Conservation (phyloP, 2,329 filamentous ascomycete species). For the Aspergillus sergii region DNA sequence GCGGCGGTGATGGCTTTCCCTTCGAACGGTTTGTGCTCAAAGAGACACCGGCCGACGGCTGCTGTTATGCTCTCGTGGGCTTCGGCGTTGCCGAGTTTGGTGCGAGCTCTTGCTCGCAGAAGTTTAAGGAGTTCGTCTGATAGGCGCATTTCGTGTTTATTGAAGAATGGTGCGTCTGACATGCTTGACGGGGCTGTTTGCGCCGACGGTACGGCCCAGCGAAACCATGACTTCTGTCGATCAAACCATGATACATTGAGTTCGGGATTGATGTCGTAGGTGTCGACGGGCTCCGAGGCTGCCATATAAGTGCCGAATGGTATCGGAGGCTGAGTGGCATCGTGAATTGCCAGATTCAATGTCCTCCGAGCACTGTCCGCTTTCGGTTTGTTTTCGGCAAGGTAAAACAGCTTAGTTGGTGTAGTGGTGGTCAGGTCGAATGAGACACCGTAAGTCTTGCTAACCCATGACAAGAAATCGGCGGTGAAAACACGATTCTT, state of each 20-base stretch:
- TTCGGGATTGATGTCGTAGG: slow-evolving; percentile 29
- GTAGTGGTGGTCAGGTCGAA: slow-evolving; percentile 26
- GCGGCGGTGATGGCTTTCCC: slow-evolving; percentile 29
- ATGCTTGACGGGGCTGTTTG: slow-evolving; percentile 22
- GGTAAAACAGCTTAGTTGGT: slow-evolving; percentile 34
- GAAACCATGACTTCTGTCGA: slow-evolving; percentile 38
- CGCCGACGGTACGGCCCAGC: slow-evolving; percentile 37
- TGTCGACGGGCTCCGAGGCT: slow-evolving; percentile 28
- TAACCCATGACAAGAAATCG: slow-evolving; percentile 38
- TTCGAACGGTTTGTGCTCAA: slow-evolving; percentile 30
- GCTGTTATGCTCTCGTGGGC: slow-evolving; percentile 40
- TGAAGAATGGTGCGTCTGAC: slow-evolving; percentile 28
- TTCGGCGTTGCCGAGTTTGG: slow-evolving; percentile 6
- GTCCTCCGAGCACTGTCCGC: slow-evolving; percentile 38
- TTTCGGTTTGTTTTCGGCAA: slow-evolving; percentile 33
- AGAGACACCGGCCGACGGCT: slow-evolving; percentile 43
- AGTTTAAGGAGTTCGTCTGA: slow-evolving; percentile 37
- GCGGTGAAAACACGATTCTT: slow-evolving; percentile 23
- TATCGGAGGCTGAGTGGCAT: slow-evolving; percentile 19
- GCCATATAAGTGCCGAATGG: slow-evolving; percentile 41
- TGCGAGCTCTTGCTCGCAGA: slow-evolving; percentile 22
- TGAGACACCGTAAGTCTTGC: slow-evolving; percentile 32
- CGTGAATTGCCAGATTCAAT: slow-evolving; percentile 34
- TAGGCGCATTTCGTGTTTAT: slow-evolving; percentile 32
- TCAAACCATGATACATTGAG: slow-evolving; percentile 34